These are phyloP conservation scores for Protomyces inundatus DNA, from an alignment of 1,139 yeast genomes.

Conservation along the genomic window DNA sequence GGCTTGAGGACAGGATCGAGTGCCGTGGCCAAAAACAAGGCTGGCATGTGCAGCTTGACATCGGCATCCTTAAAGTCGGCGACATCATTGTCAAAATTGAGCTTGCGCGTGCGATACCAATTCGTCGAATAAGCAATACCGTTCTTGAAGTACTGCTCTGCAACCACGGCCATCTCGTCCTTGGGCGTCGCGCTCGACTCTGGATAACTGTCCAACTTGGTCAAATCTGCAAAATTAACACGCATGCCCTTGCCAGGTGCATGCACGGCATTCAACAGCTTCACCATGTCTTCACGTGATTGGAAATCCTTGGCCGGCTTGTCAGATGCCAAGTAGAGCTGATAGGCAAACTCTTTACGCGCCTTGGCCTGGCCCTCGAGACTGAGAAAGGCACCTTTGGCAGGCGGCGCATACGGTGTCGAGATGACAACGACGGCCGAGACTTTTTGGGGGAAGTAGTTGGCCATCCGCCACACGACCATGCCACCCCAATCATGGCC, in stretches of 20 bases:
- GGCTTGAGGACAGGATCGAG: conserved; percentile 23
- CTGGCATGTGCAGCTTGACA: conserved; percentile 4
- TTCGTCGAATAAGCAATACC: conserved; percentile 3
- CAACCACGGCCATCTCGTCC: conserved; percentile 5
- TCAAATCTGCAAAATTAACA: background rate
- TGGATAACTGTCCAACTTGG: background rate
- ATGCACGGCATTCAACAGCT: conserved; percentile 18
- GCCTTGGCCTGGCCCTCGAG: conserved; percentile 16
- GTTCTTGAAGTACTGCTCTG: conserved; percentile 1
- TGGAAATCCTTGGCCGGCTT: conserved; percentile 4
- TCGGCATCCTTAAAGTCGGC: conserved; percentile 1
- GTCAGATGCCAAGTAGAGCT: conserved; percentile 17
- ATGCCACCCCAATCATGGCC: conserved; percentile 26
- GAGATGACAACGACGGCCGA: conserved; percentile 16
- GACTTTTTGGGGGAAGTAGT: conserved; percentile 9
- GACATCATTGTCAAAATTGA: conserved; percentile 16
- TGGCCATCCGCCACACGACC: conserved; percentile 20
- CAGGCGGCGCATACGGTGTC: conserved; percentile 21
- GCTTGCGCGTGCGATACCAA: conserved; percentile 20
- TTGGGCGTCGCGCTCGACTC: conserved; percentile 1
- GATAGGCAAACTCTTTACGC: conserved; percentile 10
- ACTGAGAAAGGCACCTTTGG: conserved; percentile 13
- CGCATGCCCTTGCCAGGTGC: conserved; percentile 21
- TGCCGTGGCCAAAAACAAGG: conserved; percentile 16
- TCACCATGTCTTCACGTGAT: conserved; percentile 11